A percentile compares a stretch with the other conserved stretches of the same genome.
Evolutionary conservation across 108 stramenopile species (phyloP).

Genomic region (Nitzschia sp.): DNA sequence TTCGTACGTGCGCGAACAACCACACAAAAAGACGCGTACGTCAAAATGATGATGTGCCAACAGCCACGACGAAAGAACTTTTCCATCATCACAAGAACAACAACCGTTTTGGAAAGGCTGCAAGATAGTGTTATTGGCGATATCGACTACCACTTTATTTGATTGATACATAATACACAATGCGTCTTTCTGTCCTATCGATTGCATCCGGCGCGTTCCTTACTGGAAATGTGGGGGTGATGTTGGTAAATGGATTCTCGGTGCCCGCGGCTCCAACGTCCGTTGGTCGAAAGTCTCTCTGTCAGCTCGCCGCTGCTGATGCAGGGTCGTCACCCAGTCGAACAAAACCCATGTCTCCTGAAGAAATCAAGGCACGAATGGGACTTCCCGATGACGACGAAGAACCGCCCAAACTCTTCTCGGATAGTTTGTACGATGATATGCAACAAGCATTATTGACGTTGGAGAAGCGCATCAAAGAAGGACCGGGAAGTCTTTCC

Average conservation of each 20-base stretch:
- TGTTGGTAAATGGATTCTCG: background rate
- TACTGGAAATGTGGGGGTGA: background rate
- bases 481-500: slow-evolving; percentile 53
- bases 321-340: background rate
- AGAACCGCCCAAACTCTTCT: slow-evolving; percentile 62
- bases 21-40: no score
- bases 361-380: slow-evolving; percentile 17
- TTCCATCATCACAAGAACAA: no score
- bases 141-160: no score
- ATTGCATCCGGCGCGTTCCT: background rate
- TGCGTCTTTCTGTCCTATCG: background rate
- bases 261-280: background rate
- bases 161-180: no score
- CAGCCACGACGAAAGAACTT: no score
- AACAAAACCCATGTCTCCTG: slow-evolving; percentile 19
- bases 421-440: slow-evolving; percentile 58
- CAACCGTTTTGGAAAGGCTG: no score
- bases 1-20: no score
- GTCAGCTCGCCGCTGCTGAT: background rate
- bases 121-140: no score
- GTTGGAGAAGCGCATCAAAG: slow-evolving; percentile 67
- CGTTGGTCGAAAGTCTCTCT: background rate
- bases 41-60: no score
- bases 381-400: slow-evolving; percentile 32
- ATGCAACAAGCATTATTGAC: slow-evolving; percentile 56